Base-by-base conservation (phyloP, 2,329 filamentous ascomycete genomes). In the Paradendryphiella salina region DNA sequence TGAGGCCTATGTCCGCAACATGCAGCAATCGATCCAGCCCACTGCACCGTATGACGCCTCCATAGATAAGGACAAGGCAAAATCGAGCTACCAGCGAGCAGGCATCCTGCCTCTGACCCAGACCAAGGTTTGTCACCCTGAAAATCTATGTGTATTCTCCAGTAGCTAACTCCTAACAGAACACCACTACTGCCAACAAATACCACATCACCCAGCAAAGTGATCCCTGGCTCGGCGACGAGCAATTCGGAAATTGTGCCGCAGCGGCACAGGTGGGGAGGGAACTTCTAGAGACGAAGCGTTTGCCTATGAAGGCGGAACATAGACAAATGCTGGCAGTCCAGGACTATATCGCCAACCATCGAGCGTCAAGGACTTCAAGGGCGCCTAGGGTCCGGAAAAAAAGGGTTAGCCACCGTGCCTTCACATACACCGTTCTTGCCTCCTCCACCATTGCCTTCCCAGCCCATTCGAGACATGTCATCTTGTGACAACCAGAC, bases 401-500 rank as follows among this genome's bases (percentile, higher is more conserved):
- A 14, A 23, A 4, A 14, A 18, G 5, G n/a, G 3, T 23, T 11
- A 14, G 3, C 4, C 6, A 18, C 34, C 5, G n/a, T 31, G 8
- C 23, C 7, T 15, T 17, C 18, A 7, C 28, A n/a, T 31, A 7
- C 21, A 1, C 20, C n/a, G 11, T 18, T 2, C n/a, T 35, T 14
- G 21, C 4, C 7, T 15, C 21, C 26, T 5, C n/a, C 15, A 13
- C 17, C 14, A 6, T 4, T 23, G 3, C 9, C 28, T 14, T 4
- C 17, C n/a, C 26, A 33, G 9, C 14, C 18, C 10, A 1, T 41
- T n/a, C 33, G 29, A 8, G 10, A 26, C 13, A 26, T 20, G 10
- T 32, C 44, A 13, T 39, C 46, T 6, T 35, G 40, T 13, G 40
- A 49, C 5, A 46, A 35, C 3, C 47, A 47, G 29, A 56, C 34